Evolutionary conservation across 495 filamentous ascomycete species (phyloP).

Genomic region (Astrothelium subdiscretum): DNA sequence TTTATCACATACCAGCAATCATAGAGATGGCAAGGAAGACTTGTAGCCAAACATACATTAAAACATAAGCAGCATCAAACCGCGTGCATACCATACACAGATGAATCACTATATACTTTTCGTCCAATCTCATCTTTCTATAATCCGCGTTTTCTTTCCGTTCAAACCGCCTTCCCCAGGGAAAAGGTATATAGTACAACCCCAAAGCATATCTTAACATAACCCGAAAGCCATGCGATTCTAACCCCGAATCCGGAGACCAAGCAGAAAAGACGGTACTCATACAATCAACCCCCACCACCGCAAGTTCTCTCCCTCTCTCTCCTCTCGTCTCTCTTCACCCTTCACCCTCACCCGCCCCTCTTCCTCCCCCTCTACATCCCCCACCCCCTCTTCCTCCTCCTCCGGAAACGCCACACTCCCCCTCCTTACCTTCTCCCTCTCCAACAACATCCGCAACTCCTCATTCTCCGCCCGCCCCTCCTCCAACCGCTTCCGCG

Average conservation of each 20-base stretch:
- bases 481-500: constrained; percentile 74
- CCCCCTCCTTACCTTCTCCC: constrained; percentile 43
- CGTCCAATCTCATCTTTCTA: neutral
- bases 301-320: neutral
- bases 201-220: neutral
- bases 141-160: neutral
- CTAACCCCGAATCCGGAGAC: too few relatives aligned
- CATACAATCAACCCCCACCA: too few relatives aligned
- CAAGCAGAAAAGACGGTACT: too few relatives aligned
- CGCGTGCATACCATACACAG: neutral
- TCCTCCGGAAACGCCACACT: constrained; percentile 2
- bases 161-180: too few relatives aligned
- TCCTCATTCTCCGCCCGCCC: constrained; percentile 66
- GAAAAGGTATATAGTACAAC: too few relatives aligned
- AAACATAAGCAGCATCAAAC: neutral
- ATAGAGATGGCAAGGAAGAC: neutral
- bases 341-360: neutral
- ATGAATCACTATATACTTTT: neutral
- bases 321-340: neutral
- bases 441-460: constrained; percentile 56
- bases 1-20: too few relatives aligned
- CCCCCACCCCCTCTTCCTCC: neutral
- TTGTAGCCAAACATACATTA: neutral
- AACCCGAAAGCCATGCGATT: neutral
- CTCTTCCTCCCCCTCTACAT: neutral